Percentiles rank a stretch among this genome's conserved stretches.
Evolutionary conservation across 1,139 yeast genomes (phyloP).

Genomic region (Kodamaea anthophila): DNA sequence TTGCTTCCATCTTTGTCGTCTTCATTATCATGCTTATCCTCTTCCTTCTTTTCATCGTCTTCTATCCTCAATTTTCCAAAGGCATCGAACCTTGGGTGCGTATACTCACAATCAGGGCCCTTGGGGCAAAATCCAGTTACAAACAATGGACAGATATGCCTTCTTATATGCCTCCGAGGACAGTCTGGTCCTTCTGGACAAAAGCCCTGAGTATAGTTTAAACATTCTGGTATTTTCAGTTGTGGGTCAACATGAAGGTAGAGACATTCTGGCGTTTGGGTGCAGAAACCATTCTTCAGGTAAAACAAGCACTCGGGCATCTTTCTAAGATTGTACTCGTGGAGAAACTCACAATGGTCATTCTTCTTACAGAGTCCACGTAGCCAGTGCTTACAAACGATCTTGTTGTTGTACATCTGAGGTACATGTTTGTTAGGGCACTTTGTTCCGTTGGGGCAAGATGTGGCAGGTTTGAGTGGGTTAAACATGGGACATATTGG

Average conservation of each 20-base stretch:
- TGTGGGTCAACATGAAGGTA: slow-evolving; percentile 89
- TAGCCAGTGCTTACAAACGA: slow-evolving; percentile 96
- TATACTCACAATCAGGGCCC: slow-evolving; percentile 53
- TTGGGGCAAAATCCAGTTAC: slow-evolving; percentile 91
- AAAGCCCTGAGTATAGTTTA: slow-evolving; percentile 78
- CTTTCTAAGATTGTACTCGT: slow-evolving; percentile 87
- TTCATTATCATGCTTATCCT: too few species aligned
- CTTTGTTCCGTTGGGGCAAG: slow-evolving; percentile 77
- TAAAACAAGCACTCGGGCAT: slow-evolving; percentile 96
- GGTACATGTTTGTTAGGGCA: slow-evolving; percentile 90
- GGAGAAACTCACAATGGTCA: slow-evolving; percentile 92
- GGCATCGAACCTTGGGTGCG: slow-evolving; percentile 54
- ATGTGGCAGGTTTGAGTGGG: slow-evolving; percentile 48
- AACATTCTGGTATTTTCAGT: slow-evolving; percentile 81
- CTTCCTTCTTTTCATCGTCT: slow-evolving; percentile 31
- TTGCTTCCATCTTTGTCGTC: too few species aligned
- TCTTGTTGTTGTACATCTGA: slow-evolving; percentile 73
- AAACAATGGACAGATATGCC: slow-evolving; percentile 74
- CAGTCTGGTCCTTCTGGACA: slow-evolving; percentile 93
- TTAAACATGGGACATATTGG: slow-evolving; percentile 79
- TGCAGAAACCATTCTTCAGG: slow-evolving; percentile 85
- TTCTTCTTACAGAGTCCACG: slow-evolving; percentile 96
- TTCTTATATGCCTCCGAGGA: slow-evolving; percentile 72
- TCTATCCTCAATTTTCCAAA: slow-evolving; percentile 43
- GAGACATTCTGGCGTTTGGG: slow-evolving; percentile 91